Conservation (phyloP, 345 rosid genomes). For the Eutrema japonicum region DNA sequence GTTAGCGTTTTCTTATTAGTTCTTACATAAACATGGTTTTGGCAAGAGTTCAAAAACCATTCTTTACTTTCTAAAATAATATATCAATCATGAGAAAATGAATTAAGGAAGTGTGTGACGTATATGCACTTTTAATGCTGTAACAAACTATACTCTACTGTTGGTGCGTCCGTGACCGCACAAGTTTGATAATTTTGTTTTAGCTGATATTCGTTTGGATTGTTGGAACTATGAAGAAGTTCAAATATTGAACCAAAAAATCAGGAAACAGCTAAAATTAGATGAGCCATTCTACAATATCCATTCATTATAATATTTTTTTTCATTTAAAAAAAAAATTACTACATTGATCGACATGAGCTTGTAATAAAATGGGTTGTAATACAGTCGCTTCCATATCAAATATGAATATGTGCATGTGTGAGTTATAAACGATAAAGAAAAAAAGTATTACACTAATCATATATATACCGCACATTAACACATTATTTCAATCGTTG, state of each 20-base stretch:
- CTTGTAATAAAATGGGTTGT: no score
- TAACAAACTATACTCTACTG: constrained; percentile 3
- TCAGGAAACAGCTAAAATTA: no score
- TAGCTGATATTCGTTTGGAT: no score
- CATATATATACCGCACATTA: no score
- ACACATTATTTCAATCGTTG: no score
- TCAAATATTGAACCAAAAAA: no score
- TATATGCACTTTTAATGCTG: not conserved
- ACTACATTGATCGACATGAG: not conserved
- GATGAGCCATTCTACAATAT: not conserved
- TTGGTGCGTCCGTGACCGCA: not conserved
- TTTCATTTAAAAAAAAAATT: no score
- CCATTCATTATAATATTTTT: not conserved
- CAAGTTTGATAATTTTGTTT: not conserved
- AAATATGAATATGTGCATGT: no score
- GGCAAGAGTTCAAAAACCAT: not conserved
- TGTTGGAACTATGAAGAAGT: no score
- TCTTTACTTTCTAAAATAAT: not conserved
- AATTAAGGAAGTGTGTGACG: constrained; percentile 15
- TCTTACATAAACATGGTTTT: constrained; percentile 4
- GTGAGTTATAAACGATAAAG: no score
- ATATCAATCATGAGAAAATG: not conserved
- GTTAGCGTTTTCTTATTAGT: not conserved
- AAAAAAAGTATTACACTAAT: no score
- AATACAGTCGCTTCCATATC: no score